Evolutionary conservation across 768 basidiomycete genomes (phyloP), one percentile per base, ranked within the genome.

Genomic region (Kwoniella mangroviensis): DNA sequence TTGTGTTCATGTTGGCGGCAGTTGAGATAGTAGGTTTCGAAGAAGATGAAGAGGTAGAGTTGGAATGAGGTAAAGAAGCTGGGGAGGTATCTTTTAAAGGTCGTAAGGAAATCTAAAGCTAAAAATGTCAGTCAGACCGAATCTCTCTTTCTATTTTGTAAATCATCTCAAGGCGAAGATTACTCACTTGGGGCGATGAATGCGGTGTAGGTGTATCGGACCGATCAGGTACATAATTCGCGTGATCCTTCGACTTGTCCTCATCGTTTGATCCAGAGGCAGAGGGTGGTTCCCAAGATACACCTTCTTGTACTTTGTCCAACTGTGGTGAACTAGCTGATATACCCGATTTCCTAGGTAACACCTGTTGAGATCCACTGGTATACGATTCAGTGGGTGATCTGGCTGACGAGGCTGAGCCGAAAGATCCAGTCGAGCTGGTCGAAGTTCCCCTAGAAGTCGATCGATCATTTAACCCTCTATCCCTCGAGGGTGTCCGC

Each of bases 121-220:
- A 68, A 63, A 73, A 53, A 55, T 54, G 70, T 71, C 67, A 71
- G 74, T 73, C 67, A 70, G 74, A 68, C 62, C 68, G 68, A 68
- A 69, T 69, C 63, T 55, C 58, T 51, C 62, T 42, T 21, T 4
- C 41, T 34, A 21, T 63, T 41, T 54, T 24, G 24, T 10, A 55
- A 15, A 28, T n/a, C n/a, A 26, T 41, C 15, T 7, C n/a, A 41
- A 26, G 24, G 26, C 2, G 24, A 28, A 34, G 22, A 12, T 12
- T 17, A 68, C 81, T 78, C 71, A 83, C 82, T 69, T 81, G 79
- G 51, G 82, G 82, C 49, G 79, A 81, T 41, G 81, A 82, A 71
- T 83, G 82, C 9, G 82, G 82, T 7, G 82, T 83, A 15, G 82
- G 82, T 4, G 82, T 83, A 21, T 60, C 24, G 24, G 74, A 70